These are phyloP conservation scores for Aspergillus nidulans DNA, from an alignment of 495 filamentous ascomycete species.

Conservation along the genomic window DNA sequence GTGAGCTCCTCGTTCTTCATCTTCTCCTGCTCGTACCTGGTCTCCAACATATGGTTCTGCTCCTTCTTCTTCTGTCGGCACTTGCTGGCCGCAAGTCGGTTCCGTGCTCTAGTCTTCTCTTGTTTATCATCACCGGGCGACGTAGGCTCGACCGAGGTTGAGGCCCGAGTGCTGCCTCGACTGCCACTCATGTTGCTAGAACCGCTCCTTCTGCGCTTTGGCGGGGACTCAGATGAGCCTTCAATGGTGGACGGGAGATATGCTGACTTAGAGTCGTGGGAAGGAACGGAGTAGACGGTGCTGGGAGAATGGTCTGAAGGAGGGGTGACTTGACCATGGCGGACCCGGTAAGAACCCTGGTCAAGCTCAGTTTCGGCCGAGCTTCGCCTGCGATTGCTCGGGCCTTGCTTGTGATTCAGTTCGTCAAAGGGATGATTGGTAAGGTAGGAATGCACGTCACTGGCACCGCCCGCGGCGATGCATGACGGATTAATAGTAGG, in stretches of 20 bases:
- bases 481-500: background rate
- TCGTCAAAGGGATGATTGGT: background rate
- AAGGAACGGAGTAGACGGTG: background rate
- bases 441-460: background rate
- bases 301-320: slow-evolving; percentile 19
- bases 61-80: slow-evolving; percentile 67
- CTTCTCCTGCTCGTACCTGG: background rate
- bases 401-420: background rate
- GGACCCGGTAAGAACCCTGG: slow-evolving; percentile 33
- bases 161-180: background rate
- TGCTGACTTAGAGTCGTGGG: background rate
- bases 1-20: slow-evolving; percentile 32
- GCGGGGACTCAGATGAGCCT: background rate
- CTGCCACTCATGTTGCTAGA: background rate
- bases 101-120: slow-evolving; percentile 67
- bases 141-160: background rate
- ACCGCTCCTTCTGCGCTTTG: background rate
- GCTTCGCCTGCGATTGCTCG: slow-evolving; percentile 6
- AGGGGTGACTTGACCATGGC: slow-evolving; percentile 42
- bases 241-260: slow-evolving; percentile 1
- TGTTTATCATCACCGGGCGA: slow-evolving; percentile 14
- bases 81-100: slow-evolving; percentile 79
- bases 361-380: slow-evolving; percentile 6
- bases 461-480: background rate
- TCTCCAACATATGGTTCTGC: background rate